Evolutionary conservation across 192 early-diverging fungal genomes (phyloP).

Genomic region (Rhizophagus clarus): DNA sequence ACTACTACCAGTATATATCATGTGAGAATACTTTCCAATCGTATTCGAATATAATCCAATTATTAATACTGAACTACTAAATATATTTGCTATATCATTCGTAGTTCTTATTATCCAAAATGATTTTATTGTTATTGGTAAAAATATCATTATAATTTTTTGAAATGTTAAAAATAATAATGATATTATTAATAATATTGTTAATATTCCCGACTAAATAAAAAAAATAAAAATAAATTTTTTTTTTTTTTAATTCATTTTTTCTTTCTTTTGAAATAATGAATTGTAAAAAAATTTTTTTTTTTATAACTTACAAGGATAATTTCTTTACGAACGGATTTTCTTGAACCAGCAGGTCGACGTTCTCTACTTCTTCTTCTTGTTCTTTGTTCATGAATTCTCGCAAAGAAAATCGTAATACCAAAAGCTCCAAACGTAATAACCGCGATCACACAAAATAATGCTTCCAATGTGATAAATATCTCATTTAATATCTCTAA

Average conservation of each 20-base stretch:
- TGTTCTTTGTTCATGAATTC: not conserved
- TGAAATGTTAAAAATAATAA: not conserved
- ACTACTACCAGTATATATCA: not conserved
- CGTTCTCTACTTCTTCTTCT: too few species aligned
- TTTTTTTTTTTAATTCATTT: too few species aligned
- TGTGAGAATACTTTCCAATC: conserved; percentile 8
- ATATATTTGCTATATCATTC: not conserved
- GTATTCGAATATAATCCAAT: not conserved
- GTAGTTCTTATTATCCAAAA: not conserved
- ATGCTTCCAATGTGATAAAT: not conserved
- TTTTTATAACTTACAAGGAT: not conserved
- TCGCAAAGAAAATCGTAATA: not conserved
- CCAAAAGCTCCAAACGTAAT: too few species aligned
- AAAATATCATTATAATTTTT: not conserved
- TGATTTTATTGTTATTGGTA: not conserved
- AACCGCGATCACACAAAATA: too few species aligned
- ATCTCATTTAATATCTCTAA: not conserved
- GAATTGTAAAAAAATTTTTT: too few species aligned
- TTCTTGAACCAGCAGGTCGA: not conserved
- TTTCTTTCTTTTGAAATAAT: too few species aligned
- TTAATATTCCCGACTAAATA: not conserved
- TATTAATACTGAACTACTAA: not conserved
- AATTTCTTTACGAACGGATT: not conserved
- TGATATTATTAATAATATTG: conserved; percentile 6
- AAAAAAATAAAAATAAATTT: not conserved